Conservation (phyloP, 495 filamentous ascomycete species). For the Platismatia glauca region DNA sequence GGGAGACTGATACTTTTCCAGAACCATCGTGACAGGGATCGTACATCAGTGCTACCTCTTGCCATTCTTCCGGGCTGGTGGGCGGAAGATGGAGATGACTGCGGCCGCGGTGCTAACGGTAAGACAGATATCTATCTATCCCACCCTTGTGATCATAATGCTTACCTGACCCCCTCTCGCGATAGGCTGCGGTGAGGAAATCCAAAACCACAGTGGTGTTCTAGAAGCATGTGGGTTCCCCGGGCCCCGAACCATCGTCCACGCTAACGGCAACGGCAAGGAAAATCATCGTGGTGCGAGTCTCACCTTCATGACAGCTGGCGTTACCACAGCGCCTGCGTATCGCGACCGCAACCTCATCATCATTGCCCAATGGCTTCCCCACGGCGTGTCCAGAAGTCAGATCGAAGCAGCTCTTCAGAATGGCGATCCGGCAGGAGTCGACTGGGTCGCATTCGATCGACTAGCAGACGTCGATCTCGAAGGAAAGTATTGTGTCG, state of each 20-base stretch:
- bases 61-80: conserved; percentile 3
- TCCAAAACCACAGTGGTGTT: neutral
- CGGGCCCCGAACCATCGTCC: neutral
- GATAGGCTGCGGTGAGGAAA: neutral
- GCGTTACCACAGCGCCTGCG: neutral
- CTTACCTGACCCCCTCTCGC: neutral
- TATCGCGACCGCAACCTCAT: neutral
- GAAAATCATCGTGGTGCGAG: neutral
- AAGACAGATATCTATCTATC: neutral
- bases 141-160: neutral
- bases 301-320: neutral
- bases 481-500: neutral
- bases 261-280: neutral
- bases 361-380: conserved; percentile 1
- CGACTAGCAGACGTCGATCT: neutral
- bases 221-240: neutral
- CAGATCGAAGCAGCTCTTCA: neutral
- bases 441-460: neutral
- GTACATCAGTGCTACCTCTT: neutral
- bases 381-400: neutral
- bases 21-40: neutral
- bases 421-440: too few species aligned
- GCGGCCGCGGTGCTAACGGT: neutral
- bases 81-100: neutral
- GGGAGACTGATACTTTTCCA: neutral